These are phyloP conservation scores for Chlamydomonas schloesseri DNA, from an alignment of 139 green algal species.

Conservation along the genomic window DNA sequence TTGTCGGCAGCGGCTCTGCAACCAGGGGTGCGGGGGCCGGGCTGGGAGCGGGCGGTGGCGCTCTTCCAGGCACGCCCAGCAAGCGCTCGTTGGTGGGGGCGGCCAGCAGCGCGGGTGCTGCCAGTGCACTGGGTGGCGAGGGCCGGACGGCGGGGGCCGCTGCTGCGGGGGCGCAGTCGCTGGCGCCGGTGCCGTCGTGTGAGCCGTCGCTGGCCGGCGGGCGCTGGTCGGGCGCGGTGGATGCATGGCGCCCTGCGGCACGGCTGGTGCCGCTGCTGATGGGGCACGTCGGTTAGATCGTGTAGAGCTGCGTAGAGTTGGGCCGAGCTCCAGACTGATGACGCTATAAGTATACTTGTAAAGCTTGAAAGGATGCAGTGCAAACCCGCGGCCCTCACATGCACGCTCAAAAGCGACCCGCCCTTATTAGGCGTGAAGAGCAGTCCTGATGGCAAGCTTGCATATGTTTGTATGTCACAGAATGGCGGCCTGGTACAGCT, in stretches of 20 bases:
- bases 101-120: not conserved
- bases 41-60: too few species aligned
- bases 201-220: conserved; percentile 17
- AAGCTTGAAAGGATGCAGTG: too few species aligned
- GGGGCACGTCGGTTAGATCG: not conserved
- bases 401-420: too few species aligned
- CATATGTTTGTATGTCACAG: too few species aligned
- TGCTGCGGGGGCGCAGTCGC: not conserved
- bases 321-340: too few species aligned
- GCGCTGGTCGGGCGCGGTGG: conserved; percentile 12
- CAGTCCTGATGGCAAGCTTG: too few species aligned
- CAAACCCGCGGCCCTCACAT: too few species aligned
- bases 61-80: not conserved
- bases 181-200: not conserved
- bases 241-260: conserved; percentile 13
- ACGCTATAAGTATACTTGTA: too few species aligned
- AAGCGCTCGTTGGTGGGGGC: not conserved
- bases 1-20: too few species aligned
- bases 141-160: not conserved
- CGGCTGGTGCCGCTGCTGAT: conserved; percentile 32
- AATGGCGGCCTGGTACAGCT: too few species aligned
- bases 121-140: not conserved
- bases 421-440: too few species aligned
- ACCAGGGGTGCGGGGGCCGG: not conserved
- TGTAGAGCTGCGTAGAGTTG: too few species aligned